Evolutionary conservation across 257 asterid species (phyloP).

Genomic region (Solanum pennellii): DNA sequence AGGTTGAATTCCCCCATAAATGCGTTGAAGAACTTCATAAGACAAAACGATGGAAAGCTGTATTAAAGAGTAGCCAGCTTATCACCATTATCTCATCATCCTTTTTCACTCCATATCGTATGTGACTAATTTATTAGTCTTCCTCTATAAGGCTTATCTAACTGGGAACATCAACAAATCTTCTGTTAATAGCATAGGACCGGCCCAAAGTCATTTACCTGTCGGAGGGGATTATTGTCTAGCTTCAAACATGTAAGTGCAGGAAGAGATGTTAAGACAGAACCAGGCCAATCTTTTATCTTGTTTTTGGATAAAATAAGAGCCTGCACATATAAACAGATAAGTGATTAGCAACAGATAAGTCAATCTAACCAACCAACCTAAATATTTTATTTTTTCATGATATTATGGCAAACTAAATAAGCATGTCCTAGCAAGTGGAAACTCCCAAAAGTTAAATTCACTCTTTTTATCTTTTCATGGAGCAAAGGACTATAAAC

Average conservation of each 20-base stretch:
- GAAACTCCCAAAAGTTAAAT: neutral
- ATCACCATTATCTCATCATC: neutral
- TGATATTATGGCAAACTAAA: neutral
- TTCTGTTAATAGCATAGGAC: neutral
- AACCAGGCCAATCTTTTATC: slow-evolving; percentile 84
- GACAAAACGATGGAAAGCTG: neutral
- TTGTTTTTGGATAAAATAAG: slow-evolving; percentile 81
- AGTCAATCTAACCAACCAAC: neutral
- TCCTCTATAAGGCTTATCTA: neutral
- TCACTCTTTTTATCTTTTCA: neutral
- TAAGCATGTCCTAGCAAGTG: neutral
- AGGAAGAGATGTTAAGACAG: slow-evolving; percentile 49
- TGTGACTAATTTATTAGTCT: neutral
- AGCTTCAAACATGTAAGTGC: slow-evolving; percentile 82
- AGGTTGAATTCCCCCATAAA: neutral
- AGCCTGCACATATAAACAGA: slow-evolving; percentile 28
- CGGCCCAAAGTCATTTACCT: slow-evolving; percentile 33
- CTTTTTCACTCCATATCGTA: neutral
- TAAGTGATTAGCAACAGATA: neutral
- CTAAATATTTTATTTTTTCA: neutral
- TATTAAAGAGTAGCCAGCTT: neutral
- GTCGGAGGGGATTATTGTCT: slow-evolving; percentile 67
- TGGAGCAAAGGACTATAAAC: neutral
- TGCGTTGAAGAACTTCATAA: neutral
- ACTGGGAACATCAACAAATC: neutral